Percentiles rank a stretch among this genome's conserved stretches.
Evolutionary conservation across 306 rosid genomes (phyloP).

Genomic region (Gynostemma pentaphyllum): DNA sequence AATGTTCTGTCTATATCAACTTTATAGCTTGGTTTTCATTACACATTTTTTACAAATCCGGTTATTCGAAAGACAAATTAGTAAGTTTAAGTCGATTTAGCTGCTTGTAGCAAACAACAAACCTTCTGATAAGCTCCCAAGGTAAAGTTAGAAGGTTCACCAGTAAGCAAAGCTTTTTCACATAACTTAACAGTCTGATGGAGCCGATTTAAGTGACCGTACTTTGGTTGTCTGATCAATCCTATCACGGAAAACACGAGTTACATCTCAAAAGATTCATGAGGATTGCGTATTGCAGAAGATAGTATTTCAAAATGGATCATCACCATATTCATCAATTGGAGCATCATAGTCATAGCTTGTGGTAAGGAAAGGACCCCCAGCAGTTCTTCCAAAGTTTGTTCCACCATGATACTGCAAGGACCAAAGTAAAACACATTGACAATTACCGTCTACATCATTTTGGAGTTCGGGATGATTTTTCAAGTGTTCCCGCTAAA

Average conservation of each 20-base stretch:
- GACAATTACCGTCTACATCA: too few species aligned
- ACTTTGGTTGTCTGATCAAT: slow-evolving; percentile 59
- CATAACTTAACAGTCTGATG: slow-evolving; percentile 55
- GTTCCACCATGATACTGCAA: slow-evolving; percentile 43
- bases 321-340: slow-evolving; percentile 40
- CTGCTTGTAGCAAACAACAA: background rate
- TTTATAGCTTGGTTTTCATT: too few species aligned
- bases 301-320: background rate
- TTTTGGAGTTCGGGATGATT: too few species aligned
- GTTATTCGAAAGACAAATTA: too few species aligned
- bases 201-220: slow-evolving; percentile 61
- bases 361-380: slow-evolving; percentile 44
- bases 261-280: background rate
- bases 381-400: slow-evolving; percentile 39
- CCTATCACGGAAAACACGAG: slow-evolving; percentile 18
- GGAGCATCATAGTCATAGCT: slow-evolving; percentile 52
- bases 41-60: too few species aligned
- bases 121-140: slow-evolving; percentile 39
- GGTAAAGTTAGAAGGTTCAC: slow-evolving; percentile 37
- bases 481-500: too few species aligned
- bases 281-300: background rate
- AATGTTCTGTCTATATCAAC: too few species aligned
- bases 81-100: too few species aligned
- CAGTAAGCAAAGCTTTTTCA: slow-evolving; percentile 54
- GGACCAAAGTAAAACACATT: background rate